Percentiles rank a stretch among this genome's conserved stretches.
Conservation (phyloP, 306 rosid species). For the Quercus glauca region DNA sequence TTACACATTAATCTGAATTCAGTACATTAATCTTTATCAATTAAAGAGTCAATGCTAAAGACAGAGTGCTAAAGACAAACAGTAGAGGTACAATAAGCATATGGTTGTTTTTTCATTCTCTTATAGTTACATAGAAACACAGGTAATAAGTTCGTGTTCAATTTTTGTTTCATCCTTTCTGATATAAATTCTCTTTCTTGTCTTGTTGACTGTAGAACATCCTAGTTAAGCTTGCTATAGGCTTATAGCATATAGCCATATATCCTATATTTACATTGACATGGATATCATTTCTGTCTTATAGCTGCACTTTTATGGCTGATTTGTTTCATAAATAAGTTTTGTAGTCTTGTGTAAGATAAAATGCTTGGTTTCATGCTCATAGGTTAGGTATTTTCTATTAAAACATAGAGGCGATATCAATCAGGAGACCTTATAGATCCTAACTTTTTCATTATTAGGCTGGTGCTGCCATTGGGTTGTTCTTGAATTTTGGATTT, state of each 20-base stretch:
- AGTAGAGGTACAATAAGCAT: too few relatives aligned
- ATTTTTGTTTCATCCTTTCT: neutral
- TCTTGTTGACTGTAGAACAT: neutral
- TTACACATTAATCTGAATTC: too few relatives aligned
- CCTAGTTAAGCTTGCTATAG: neutral
- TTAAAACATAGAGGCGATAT: neutral
- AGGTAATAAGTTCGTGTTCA: too few relatives aligned
- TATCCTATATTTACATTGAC: neutral
- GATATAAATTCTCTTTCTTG: neutral
- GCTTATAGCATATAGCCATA: neutral
- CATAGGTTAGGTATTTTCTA: neutral
- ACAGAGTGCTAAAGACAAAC: too few relatives aligned
- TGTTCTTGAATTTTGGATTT: neutral
- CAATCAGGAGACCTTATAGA: neutral
- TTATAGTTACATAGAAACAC: too few relatives aligned
- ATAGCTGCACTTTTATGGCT: neutral
- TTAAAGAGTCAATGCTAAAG: too few relatives aligned
- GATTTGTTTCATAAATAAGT: neutral
- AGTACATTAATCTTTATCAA: too few relatives aligned
- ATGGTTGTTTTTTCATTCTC: too few relatives aligned
- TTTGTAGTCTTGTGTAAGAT: neutral
- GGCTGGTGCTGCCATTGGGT: neutral
- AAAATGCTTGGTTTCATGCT: neutral
- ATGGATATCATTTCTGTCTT: neutral
- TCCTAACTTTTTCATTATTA: neutral